Evolutionary conservation across 2,329 filamentous ascomycete genomes (phyloP), one percentile per base, ranked within the genome.

Genomic region (Epichloe amarillans): DNA sequence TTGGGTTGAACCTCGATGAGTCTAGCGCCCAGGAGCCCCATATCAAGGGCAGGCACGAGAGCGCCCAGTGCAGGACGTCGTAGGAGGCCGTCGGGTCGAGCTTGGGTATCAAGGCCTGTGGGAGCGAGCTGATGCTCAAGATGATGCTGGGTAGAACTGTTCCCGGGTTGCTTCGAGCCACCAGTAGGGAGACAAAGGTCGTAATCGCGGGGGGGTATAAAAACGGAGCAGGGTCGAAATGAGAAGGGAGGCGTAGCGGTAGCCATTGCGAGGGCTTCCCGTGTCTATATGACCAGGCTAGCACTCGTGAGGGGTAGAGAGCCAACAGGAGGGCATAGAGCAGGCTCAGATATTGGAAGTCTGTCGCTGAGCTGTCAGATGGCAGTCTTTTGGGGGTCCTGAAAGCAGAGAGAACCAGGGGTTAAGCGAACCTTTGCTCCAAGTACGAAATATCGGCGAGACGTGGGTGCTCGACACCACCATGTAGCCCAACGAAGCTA

Each of bases 171-270:
- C 77, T 75, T 47, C 75, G 72, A 7, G 82, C 79, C 41, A 95
- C 73, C 10, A 90, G 82, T 4, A 93, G 71, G 1, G 89, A 82
- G 30, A 93, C 84, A 44, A 90, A 74, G 15, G 90, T 68, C 1
- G 90, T 88, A 33, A 95, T 74, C 2, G 83, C 68, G 5, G 84
- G 91, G 91, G 91, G 91, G 63, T 96, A 97, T 52, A 96, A 67
- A n/a, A 95, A 74, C 11, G 90, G 88, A 6, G 91, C 91, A 3
- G 89, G 90, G 61, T 97, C 91, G 66, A 96, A 95, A n/a, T 79
- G 75, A 4, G 80, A 70, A 0, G 89, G 88, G 38, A 95, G 71
- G 33, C 63, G 62, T 37, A 83, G 59, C 1, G 72, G 69, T 33
- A 72, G 57, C 52, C 55, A 58, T 30, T 55, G 65, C n/a, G 65